Conservation (phyloP, 192 early-diverging fungal genomes). For the Podila horticola region DNA sequence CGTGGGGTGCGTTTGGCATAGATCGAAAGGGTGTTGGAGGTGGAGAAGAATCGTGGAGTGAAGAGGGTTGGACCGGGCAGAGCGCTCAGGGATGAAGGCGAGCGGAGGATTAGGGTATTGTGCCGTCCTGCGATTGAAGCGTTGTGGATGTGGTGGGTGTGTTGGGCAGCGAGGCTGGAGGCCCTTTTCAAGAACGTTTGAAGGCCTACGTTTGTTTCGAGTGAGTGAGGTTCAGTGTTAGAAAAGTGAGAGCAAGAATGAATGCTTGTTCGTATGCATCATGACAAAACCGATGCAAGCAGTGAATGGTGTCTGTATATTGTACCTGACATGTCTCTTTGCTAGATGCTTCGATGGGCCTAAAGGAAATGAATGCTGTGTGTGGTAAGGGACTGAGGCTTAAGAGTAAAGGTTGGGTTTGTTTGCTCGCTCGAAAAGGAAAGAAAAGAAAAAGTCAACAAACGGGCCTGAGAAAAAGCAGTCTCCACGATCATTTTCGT, state of each 20-base stretch:
- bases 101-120: background rate
- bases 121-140: background rate
- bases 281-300: no score
- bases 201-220: background rate
- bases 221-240: background rate
- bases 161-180: background rate
- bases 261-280: no score
- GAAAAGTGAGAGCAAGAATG: no score
- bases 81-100: background rate
- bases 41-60: conserved; percentile 18
- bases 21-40: background rate
- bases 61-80: background rate
- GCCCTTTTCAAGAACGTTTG: conserved; percentile 1
- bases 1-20: conserved; percentile 36
- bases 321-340: background rate
- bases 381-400: background rate
- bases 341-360: background rate
- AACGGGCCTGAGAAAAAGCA: background rate
- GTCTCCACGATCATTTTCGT: background rate
- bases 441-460: background rate
- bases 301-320: background rate
- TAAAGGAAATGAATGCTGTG: background rate
- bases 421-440: background rate
- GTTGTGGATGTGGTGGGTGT: background rate
- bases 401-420: background rate